Conservation (phyloP, 2,329 filamentous ascomycete genomes). For the Westerdykella ornata region DNA sequence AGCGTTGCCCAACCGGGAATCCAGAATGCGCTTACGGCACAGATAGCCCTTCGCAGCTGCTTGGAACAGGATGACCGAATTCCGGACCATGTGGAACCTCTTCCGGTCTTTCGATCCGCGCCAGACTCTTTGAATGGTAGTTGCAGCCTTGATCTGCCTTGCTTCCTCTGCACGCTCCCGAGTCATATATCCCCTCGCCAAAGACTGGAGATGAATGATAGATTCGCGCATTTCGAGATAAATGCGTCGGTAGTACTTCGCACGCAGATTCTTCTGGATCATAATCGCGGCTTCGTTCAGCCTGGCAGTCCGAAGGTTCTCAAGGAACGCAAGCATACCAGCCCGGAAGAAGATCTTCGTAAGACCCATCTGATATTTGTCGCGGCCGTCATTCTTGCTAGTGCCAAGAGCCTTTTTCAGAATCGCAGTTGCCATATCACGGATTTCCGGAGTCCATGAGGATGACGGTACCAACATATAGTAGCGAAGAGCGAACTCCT, state of each 20-base stretch:
- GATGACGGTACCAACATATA: constrained; percentile 93
- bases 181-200: constrained; percentile 69
- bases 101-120: constrained; percentile 85
- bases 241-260: constrained; percentile 88
- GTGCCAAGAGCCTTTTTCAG: constrained; percentile 72
- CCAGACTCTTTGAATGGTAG: constrained; percentile 93
- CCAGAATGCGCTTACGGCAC: constrained; percentile 83
- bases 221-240: constrained; percentile 82
- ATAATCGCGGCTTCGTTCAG: constrained; percentile 92
- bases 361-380: constrained; percentile 95
- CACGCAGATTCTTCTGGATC: constrained; percentile 96
- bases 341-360: constrained; percentile 99
- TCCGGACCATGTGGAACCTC: constrained; percentile 68
- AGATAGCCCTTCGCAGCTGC: constrained; percentile 88
- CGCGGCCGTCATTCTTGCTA: constrained; percentile 59
- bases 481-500: constrained; percentile 94
- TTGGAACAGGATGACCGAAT: constrained; percentile 81
- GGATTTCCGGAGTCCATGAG: constrained; percentile 89
- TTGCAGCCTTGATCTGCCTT: constrained; percentile 77
- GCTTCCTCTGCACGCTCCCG: constrained; percentile 72
- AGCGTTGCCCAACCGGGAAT: constrained; percentile 87
- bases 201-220: constrained; percentile 72
- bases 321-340: constrained; percentile 95
- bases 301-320: constrained; percentile 83
- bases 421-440: constrained; percentile 89